Base-by-base conservation (phyloP, 2,329 filamentous ascomycete genomes). In the Cladophialophora exuberans region DNA sequence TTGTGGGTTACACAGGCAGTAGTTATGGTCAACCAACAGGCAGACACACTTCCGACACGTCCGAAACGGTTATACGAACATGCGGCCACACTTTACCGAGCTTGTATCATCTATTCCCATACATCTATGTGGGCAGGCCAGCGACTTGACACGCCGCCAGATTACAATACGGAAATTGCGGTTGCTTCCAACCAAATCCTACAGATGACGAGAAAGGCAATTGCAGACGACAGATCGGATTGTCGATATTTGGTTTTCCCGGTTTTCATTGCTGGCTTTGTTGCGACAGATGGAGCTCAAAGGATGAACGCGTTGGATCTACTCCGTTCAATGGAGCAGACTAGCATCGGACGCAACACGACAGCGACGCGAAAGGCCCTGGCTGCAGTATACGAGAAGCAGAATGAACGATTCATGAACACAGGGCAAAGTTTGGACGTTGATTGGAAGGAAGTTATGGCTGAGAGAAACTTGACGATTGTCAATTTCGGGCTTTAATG, bases 71-170 rank as follows among this genome's bases (percentile, higher is more conserved):
- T 73, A 46, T 72, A 79, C 54, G 74, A 80, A 50, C 74, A 77
- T 64, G 77, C 75, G 2, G 68, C 72, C 30, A 65, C 78, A 6
- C 70, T 83, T 10, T 81, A 78, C 65, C 76, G 79, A 59, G 71
- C 71, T 17, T 75, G 73, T 38, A 70, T 78, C 15, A 72, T 83
- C 46, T 82, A 81, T 63, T 74, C 76, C n/a, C 76, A 78, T 52
- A 81, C 77, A 4, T 78, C 75, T 61, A 78, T 83, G 73, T 82
- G 76, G 70, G 72, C 75, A 2, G 68, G 70, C 3, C 80, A 83
- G 65, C 66, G 72, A 2, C 61, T 72, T 7, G 70, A 76, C 18
- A 71, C 69, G 1, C 69, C 67, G 6, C 68, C 70, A 13, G 65
- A 70, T 13, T 65, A 72, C 17, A 65, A 72, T 28, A 60, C 67